Evolutionary conservation across 345 rosid species (phyloP).

Genomic region (Acer saccharum): DNA sequence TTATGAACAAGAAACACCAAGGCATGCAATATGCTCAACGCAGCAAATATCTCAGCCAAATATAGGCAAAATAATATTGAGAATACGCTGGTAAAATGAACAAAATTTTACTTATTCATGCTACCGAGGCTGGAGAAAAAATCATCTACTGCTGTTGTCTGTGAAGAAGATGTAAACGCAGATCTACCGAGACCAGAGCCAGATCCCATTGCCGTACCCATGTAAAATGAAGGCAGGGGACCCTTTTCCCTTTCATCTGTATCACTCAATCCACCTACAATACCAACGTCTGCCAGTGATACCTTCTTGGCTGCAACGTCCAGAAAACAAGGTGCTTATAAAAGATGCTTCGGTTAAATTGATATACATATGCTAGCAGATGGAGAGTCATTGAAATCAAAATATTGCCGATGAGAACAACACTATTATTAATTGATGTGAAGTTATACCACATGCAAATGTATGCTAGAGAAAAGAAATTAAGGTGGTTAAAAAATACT

Average conservation of each 20-base stretch:
- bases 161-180: conserved; percentile 48
- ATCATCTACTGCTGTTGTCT: conserved; percentile 47
- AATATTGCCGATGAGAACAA: background rate
- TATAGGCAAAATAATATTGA: conserved; percentile 16
- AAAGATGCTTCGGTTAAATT: background rate
- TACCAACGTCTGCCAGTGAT: conserved; percentile 80
- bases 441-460: background rate
- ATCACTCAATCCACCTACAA: conserved; percentile 69
- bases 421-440: background rate
- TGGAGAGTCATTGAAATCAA: background rate
- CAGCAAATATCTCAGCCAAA: conserved; percentile 2
- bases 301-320: conserved; percentile 87
- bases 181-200: conserved; percentile 80
- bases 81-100: conserved; percentile 5
- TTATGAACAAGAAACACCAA: conserved; percentile 9
- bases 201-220: conserved; percentile 92
- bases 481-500: conserved; percentile 36
- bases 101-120: conserved; percentile 51
- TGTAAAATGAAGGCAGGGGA: conserved; percentile 57
- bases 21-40: conserved; percentile 11
- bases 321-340: conserved; percentile 9
- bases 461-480: background rate
- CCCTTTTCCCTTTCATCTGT: conserved; percentile 68
- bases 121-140: conserved; percentile 69
- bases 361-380: background rate